phyloP scores from a whole-genome alignment of 257 asterid species.

The Cordia subcordata region DNA sequence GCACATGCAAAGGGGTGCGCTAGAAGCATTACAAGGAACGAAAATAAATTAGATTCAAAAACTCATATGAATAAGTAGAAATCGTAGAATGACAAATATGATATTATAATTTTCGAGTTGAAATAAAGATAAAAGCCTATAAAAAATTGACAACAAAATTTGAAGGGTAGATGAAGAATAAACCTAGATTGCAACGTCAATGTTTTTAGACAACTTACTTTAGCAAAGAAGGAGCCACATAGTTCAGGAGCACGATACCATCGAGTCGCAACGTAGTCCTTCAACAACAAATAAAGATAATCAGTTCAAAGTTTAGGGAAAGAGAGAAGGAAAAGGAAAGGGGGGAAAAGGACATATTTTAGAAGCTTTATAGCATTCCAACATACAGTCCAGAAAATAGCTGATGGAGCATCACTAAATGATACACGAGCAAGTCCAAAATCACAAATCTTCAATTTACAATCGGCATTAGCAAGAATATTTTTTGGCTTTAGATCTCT shows the following conservation, averaged over 20 bases:
- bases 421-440: constrained; percentile 97
- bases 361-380: constrained; percentile 8
- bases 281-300: constrained; percentile 20
- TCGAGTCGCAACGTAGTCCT: constrained; percentile 98
- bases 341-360: constrained; percentile 2
- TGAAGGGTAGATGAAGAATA: constrained; percentile 2
- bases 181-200: neutral
- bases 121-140: neutral
- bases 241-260: constrained; percentile 99
- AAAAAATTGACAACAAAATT: neutral
- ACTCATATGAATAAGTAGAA: no score
- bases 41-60: no score
- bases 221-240: constrained; percentile 95
- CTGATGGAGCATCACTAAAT: constrained; percentile 93
- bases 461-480: constrained; percentile 94
- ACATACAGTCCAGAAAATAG: constrained; percentile 95
- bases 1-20: no score
- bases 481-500: constrained; percentile 94
- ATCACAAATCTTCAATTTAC: constrained; percentile 97
- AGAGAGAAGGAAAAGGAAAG: neutral
- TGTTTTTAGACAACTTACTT: constrained; percentile 48
- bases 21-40: no score
- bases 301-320: constrained; percentile 7
- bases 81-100: no score
- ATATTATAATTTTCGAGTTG: no score